A percentile compares a stretch with the other conserved stretches of the same genome.
These are phyloP conservation scores for Sanghuangporus sanghuang DNA, from an alignment of 1,284 basidiomycete genomes.

Conservation along the genomic window DNA sequence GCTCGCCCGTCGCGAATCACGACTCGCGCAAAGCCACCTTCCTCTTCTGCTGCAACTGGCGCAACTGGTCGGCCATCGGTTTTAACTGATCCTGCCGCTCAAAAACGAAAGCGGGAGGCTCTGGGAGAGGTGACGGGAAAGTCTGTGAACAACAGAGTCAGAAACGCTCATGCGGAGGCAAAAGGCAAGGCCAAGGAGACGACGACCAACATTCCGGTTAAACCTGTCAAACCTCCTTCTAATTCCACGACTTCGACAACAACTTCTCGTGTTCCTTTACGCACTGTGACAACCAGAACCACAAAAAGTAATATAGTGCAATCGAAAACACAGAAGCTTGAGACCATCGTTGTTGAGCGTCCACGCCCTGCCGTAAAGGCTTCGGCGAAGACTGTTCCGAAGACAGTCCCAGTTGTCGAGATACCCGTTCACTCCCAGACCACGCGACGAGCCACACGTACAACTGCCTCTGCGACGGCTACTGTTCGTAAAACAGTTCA, in stretches of 20 bases:
- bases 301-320: constrained; percentile 27
- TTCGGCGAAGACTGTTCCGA: neutral
- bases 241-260: constrained; percentile 27
- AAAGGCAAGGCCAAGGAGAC: constrained; percentile 45
- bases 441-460: constrained; percentile 18
- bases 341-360: constrained; percentile 56
- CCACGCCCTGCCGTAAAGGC: constrained; percentile 8
- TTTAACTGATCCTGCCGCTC: constrained; percentile 36
- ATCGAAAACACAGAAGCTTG: constrained; percentile 22
- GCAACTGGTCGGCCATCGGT: constrained; percentile 27
- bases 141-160: constrained; percentile 31
- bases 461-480: constrained; percentile 24
- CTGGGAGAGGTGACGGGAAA: constrained; percentile 59
- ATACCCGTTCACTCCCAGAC: constrained; percentile 6
- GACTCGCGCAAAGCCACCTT: constrained; percentile 55
- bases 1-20: constrained; percentile 47
- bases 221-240: constrained; percentile 19
- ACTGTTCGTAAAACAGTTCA: constrained; percentile 24
- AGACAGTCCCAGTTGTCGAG: constrained; percentile 9
- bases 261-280: constrained; percentile 25
- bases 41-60: constrained; percentile 33
- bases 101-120: constrained; percentile 71
- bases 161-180: constrained; percentile 22
- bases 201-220: constrained; percentile 26
- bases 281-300: constrained; percentile 21